phyloP scores from a whole-genome alignment of 805 yeast species.

The Saturnispora quitensis region DNA sequence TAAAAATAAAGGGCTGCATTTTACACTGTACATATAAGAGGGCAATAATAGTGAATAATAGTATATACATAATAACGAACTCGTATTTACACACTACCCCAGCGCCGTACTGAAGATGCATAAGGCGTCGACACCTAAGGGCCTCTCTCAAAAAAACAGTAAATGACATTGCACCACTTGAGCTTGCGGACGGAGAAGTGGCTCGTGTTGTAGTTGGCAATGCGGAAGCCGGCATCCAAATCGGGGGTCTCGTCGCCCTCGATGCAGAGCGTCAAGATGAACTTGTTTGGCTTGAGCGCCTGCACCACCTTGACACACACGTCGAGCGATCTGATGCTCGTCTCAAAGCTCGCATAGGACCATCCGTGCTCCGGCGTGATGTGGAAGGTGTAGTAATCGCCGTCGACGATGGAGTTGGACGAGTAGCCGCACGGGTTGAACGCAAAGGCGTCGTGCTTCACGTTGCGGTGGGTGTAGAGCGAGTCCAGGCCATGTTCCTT shows the following conservation, averaged over 20 bases:
- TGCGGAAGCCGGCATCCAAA: neutral
- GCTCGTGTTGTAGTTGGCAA: neutral
- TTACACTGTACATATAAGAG: neutral
- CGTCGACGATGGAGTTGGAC: constrained; percentile 66
- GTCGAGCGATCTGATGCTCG: constrained; percentile 36
- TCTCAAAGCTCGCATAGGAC: constrained; percentile 94
- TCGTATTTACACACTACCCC: neutral
- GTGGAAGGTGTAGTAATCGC: constrained; percentile 68
- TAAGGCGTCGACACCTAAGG: neutral
- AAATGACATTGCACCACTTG: constrained; percentile 4
- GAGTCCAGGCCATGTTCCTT: constrained; percentile 50
- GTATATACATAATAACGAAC: neutral
- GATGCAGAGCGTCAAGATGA: constrained; percentile 29
- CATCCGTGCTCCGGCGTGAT: constrained; percentile 91
- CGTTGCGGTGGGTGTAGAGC: constrained; percentile 23
- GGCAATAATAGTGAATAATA: neutral
- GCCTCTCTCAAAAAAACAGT: constrained; percentile 13
- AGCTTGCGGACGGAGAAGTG: neutral
- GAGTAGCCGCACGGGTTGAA: constrained; percentile 94
- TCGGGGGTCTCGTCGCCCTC: neutral
- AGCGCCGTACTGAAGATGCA: neutral
- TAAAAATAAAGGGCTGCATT: neutral
- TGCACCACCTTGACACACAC: constrained; percentile 44
- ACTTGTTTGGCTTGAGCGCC: constrained; percentile 67
- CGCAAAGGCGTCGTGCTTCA: constrained; percentile 74